Evolutionary conservation across 2,329 filamentous ascomycete genomes (phyloP).

Genomic region (Lachnellula subtilissima): DNA sequence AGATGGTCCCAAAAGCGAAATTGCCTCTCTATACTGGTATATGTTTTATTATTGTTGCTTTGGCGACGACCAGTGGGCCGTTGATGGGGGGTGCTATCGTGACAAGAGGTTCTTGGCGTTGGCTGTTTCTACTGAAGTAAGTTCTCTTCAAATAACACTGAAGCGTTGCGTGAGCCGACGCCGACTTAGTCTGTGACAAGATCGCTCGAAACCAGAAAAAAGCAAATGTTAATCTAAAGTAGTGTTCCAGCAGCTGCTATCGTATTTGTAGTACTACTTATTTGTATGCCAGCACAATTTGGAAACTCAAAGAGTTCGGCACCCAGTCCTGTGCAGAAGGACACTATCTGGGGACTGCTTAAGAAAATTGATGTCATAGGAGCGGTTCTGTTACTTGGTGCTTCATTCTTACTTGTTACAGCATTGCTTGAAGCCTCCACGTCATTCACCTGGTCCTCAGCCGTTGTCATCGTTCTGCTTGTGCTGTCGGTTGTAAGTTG

Average conservation of each 20-base stretch:
- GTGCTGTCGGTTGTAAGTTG: background rate
- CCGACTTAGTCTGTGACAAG: no score
- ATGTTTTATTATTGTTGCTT: background rate
- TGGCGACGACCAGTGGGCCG: background rate
- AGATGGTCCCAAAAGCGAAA: background rate
- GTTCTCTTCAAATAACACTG: background rate
- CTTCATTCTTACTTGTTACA: background rate
- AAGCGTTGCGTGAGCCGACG: no score
- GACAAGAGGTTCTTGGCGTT: background rate
- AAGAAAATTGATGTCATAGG: background rate
- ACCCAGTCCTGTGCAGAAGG: background rate
- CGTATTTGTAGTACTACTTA: background rate
- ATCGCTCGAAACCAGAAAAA: no score
- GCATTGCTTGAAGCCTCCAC: background rate
- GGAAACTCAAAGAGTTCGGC: background rate
- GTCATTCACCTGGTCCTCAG: background rate
- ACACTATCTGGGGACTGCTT: background rate
- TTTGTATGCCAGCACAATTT: background rate
- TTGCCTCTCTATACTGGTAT: background rate
- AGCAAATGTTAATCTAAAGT: no score
- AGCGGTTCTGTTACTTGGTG: background rate
- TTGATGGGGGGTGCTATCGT: background rate
- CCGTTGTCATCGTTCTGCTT: background rate
- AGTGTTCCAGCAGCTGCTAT: background rate
- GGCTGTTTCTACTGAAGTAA: slow-evolving; percentile 1